Base-by-base conservation (phyloP, 345 rosid species). In the Laguncularia racemosa region DNA sequence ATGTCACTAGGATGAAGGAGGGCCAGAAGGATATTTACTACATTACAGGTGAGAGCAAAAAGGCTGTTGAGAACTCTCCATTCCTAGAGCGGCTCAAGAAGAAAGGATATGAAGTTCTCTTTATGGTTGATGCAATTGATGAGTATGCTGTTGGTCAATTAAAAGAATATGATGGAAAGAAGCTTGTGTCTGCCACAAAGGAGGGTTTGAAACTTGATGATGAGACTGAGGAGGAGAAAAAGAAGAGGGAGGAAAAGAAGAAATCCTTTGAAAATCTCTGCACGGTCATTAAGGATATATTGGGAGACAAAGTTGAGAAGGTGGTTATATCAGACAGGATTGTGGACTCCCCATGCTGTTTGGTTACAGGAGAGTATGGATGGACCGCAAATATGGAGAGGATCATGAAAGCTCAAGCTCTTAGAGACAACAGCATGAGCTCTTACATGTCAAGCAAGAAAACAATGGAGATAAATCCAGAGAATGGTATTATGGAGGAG, bases 371-470 rank as follows among this genome's bases (percentile, higher is more conserved):
- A 48, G 81, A 77, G 20, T 77, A 77, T 38, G 81, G 81, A 1
- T 77, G 81, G 81, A 67, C 68, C 0, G 81, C 81, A 0, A 77
- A 77, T 55, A 73, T 77, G 81, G 81, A 77, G 38, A 73, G 78
- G 63, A 77, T 77, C 56, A 77, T 77, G 78, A 77, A 73, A 61
- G 76, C 78, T 9, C 81, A 77, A 50, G 78, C 78, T 14, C 49
- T 77, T 61, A 64, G 81, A 56, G 78, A 73, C 60, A 73, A 16
- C 66, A 77, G 78, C 76, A 77, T 73, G 81, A 18, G 81, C 16
- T 77, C 81, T 12, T 77, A 77, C 69, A 77, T 73, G 81, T 77
- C 81, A 2, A 67, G 73, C 62, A 77, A 77, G 76, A 77, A 77
- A 68, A 77, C 81, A 0, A 77, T 77, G 81, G 81, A 73, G 65